These are phyloP conservation scores for Parastagonospora nodorum DNA, from an alignment of 2,329 filamentous ascomycete species.

Conservation along the genomic window DNA sequence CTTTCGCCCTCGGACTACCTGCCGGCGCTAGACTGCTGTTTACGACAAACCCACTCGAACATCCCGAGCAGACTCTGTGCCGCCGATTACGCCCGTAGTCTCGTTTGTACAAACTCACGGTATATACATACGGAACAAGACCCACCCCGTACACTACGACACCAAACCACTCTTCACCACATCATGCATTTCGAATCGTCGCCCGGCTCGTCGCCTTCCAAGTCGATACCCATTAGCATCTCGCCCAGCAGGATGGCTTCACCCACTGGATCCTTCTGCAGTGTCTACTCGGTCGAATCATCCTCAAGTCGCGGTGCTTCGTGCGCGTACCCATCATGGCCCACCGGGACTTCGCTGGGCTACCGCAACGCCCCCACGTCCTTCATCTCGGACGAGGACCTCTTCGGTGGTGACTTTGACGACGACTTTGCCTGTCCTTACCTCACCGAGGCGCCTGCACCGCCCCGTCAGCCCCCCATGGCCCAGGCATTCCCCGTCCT, in stretches of 20 bases:
- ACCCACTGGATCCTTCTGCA: constrained; percentile 43
- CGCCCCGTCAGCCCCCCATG: constrained; percentile 44
- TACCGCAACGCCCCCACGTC: constrained; percentile 45
- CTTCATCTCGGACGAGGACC: constrained; percentile 50
- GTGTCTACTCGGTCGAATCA: constrained; percentile 38
- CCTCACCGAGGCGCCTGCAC: constrained; percentile 48
- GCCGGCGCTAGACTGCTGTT: constrained; percentile 23
- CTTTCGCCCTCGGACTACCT: constrained; percentile 36
- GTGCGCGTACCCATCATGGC: constrained; percentile 50
- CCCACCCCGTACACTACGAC: constrained; percentile 23
- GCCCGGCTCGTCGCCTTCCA: constrained; percentile 44
- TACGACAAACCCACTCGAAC: constrained; percentile 14
- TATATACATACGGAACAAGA: constrained; percentile 31
- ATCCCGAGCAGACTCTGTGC: constrained; percentile 11
- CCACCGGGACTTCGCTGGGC: constrained; percentile 43
- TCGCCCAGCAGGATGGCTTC: constrained; percentile 42
- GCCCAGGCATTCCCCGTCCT: constrained; percentile 44
- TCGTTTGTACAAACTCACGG: neutral
- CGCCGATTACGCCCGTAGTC: constrained; percentile 30
- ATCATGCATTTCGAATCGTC: constrained; percentile 46
- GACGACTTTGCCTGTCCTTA: constrained; percentile 38
- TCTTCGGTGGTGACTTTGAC: constrained; percentile 47
- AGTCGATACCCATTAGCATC: constrained; percentile 46
- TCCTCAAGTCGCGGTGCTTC: constrained; percentile 39
- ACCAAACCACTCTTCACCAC: constrained; percentile 8